Conservation (phyloP, 2,329 filamentous ascomycete genomes). For the Venturia effusa region DNA sequence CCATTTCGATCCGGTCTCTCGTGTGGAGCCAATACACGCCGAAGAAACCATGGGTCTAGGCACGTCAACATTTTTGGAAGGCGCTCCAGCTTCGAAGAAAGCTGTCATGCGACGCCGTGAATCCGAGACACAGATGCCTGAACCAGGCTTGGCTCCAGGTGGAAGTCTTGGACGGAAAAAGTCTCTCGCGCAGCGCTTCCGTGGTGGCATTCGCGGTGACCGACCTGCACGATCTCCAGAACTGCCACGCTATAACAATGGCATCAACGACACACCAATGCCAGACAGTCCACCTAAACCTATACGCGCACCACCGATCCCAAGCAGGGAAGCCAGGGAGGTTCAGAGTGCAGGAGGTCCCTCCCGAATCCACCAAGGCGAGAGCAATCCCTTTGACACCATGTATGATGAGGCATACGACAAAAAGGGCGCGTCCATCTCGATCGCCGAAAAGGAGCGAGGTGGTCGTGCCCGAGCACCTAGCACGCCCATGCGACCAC, state of each 20-base stretch:
- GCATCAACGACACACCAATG: slow-evolving; percentile 3
- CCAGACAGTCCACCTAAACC: slow-evolving; percentile 1
- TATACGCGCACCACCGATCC: slow-evolving; percentile 2
- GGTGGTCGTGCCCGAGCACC: slow-evolving; percentile 28
- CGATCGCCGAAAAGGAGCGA: slow-evolving; percentile 15
- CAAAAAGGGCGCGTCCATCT: slow-evolving; percentile 44
- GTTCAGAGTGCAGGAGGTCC: slow-evolving; percentile 9
- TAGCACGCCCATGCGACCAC: slow-evolving; percentile 47
- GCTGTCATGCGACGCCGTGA: slow-evolving; percentile 72
- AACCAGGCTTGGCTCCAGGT: slow-evolving; percentile 25
- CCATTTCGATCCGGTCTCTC: slow-evolving; percentile 55
- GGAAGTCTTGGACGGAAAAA: slow-evolving; percentile 72
- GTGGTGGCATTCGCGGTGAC: slow-evolving; percentile 54
- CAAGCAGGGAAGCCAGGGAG: not conserved
- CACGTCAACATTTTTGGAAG: slow-evolving; percentile 91
- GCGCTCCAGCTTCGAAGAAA: slow-evolving; percentile 72
- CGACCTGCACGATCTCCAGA: slow-evolving; percentile 32
- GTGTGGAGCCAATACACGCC: slow-evolving; percentile 67
- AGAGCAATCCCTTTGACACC: slow-evolving; percentile 49
- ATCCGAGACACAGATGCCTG: slow-evolving; percentile 47
- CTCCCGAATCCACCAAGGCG: slow-evolving; percentile 7
- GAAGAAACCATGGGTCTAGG: slow-evolving; percentile 75
- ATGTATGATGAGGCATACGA: slow-evolving; percentile 64
- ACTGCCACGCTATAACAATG: slow-evolving; percentile 35
- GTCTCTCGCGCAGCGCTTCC: slow-evolving; percentile 84